These are phyloP conservation scores for Irpex sp. DNA, from an alignment of 1,284 basidiomycete genomes.

Conservation along the genomic window DNA sequence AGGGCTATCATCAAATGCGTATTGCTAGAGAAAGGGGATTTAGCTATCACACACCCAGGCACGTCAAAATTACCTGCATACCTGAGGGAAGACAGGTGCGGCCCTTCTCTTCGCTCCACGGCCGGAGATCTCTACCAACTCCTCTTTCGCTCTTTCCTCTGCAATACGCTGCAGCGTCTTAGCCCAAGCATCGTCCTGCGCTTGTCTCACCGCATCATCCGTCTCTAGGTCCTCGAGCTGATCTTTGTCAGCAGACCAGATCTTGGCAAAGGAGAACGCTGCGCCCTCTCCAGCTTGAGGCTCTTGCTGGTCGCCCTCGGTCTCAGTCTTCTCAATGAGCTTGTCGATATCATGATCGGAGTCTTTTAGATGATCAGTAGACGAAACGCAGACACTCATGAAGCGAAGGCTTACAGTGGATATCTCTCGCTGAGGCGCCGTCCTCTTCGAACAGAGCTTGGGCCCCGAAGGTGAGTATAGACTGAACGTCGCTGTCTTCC, in stretches of 20 bases:
- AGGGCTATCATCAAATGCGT: not conserved
- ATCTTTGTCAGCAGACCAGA: slow-evolving; percentile 80
- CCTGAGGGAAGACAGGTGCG: slow-evolving; percentile 51
- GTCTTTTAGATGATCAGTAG: slow-evolving; percentile 37
- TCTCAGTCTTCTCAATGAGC: slow-evolving; percentile 79
- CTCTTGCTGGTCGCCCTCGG: slow-evolving; percentile 57
- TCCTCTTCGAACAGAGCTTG: slow-evolving; percentile 70
- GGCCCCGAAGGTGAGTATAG: slow-evolving; percentile 80
- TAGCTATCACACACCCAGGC: not conserved
- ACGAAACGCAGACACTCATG: not conserved
- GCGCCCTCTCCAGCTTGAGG: slow-evolving; percentile 36
- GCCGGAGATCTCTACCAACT: slow-evolving; percentile 48
- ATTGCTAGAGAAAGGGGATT: not conserved
- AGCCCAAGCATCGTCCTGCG: slow-evolving; percentile 73
- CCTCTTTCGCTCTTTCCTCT: slow-evolving; percentile 40
- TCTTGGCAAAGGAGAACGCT: slow-evolving; percentile 79
- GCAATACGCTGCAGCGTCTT: slow-evolving; percentile 63
- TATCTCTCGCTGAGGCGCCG: slow-evolving; percentile 49
- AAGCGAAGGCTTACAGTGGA: slow-evolving; percentile 54
- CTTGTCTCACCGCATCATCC: slow-evolving; percentile 32
- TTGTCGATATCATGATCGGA: slow-evolving; percentile 75
- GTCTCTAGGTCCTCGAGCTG: slow-evolving; percentile 61
- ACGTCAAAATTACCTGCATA: slow-evolving; percentile 18
- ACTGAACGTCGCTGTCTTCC: slow-evolving; percentile 70
- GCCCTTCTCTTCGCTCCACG: slow-evolving; percentile 68